Evolutionary conservation across 768 basidiomycete genomes (phyloP), one percentile per base, ranked within the genome.

Genomic region (Phallus indusiatus): DNA sequence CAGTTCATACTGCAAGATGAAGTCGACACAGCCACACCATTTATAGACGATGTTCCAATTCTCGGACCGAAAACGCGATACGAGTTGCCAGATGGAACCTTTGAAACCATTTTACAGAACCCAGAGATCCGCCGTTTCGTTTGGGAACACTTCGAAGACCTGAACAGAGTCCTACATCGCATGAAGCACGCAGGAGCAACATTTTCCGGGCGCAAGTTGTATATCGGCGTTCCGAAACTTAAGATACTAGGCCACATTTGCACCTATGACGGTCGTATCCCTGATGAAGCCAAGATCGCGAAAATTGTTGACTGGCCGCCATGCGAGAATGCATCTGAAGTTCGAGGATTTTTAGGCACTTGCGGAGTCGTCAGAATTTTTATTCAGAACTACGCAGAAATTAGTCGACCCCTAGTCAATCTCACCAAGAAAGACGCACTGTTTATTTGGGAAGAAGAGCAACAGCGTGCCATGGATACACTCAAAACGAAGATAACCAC

Each of bases 1-100:
- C 67, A 67, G 0, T 70, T 70, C 35, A 73, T 77, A 7, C 60
- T 79, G 0, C 65, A 72, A 49, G 59, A 67, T 0, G 72, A 79
- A 59, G 78, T 80, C n/a, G 16, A 22, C 20, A 36, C n/a, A 7
- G 28, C 18, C 36, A 17, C 53, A 4, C 21, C 11, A 20, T 22
- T 2, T 34, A 24, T 54, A 2, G 61, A 12, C 0, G 7, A 1
- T 74, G 71, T 52, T 21, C 47, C 12, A 51, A 58, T 55, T 64
- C 62, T 6, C 56, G 73, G 75, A 0, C 74, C 14, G 47, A 12
- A 24, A 62, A 0, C 21, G 34, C 16, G 49, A 58, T 35, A 78
- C 53, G 47, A 69, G 55, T 55, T 62, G n/a, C 20, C 54, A 3
- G 67, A 70, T 37, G 65, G 70, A 1, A 71, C 67, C 4, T 55